Evolutionary conservation across 2,329 filamentous ascomycete genomes (phyloP).

Genomic region (Fusarium sp.): DNA sequence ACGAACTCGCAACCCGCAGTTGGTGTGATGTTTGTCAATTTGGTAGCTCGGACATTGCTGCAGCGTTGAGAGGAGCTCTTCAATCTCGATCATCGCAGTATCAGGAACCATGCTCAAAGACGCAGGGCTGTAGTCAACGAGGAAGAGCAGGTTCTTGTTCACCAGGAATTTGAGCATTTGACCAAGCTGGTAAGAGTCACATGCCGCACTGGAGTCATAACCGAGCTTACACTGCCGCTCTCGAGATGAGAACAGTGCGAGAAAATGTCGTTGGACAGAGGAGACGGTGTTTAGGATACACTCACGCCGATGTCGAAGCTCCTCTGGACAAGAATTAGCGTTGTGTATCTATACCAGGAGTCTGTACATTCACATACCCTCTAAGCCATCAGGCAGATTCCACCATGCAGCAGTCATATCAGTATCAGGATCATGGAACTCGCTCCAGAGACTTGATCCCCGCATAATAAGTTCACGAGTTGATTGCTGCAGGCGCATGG

Average conservation of each 20-base stretch:
- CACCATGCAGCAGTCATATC: slow-evolving; percentile 71
- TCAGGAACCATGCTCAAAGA: slow-evolving; percentile 61
- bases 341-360: neutral
- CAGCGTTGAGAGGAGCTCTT: slow-evolving; percentile 69
- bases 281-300: slow-evolving; percentile 77
- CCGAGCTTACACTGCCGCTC: slow-evolving; percentile 77
- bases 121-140: slow-evolving; percentile 67
- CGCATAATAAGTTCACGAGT: slow-evolving; percentile 75
- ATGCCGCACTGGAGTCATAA: slow-evolving; percentile 78
- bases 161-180: slow-evolving; percentile 80
- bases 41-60: slow-evolving; percentile 79
- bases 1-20: slow-evolving; percentile 77
- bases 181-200: slow-evolving; percentile 82
- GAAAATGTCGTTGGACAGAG: slow-evolving; percentile 76
- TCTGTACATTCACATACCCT: slow-evolving; percentile 60
- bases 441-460: slow-evolving; percentile 71
- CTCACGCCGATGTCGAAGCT: slow-evolving; percentile 74
- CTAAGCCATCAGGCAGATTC: slow-evolving; percentile 76
- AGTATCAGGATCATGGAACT: slow-evolving; percentile 52
- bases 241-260: slow-evolving; percentile 75
- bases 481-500: slow-evolving; percentile 69
- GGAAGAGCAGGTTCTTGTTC: slow-evolving; percentile 69
- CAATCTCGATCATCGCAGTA: slow-evolving; percentile 70
- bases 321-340: slow-evolving; percentile 59
- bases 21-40: slow-evolving; percentile 77